phyloP scores from a whole-genome alignment of 192 early-diverging fungal genomes.

The Mortierella alpina region DNA sequence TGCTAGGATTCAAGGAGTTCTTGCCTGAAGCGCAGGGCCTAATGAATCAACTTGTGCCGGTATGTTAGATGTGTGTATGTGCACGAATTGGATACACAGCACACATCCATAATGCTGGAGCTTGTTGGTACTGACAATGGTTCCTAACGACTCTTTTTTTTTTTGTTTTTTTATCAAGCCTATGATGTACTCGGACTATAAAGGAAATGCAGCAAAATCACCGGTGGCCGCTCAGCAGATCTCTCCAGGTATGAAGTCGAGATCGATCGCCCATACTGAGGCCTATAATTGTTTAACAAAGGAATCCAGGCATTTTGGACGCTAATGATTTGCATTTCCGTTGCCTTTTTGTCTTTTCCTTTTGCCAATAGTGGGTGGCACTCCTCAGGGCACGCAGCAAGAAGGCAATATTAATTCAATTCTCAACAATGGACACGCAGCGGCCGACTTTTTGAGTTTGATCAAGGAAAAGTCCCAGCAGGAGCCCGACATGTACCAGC shows the following conservation, averaged over 20 bases:
- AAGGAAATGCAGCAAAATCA: constrained; percentile 8
- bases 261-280: not conserved
- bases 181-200: constrained; percentile 55
- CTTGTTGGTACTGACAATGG: not conserved
- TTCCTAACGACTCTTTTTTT: not conserved
- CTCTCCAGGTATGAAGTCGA: not conserved
- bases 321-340: not conserved
- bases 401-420: constrained; percentile 11
- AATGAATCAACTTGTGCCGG: constrained; percentile 43
- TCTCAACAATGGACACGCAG: constrained; percentile 31
- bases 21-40: constrained; percentile 43
- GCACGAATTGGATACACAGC: not conserved
- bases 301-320: not conserved
- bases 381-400: constrained; percentile 6
- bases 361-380: not conserved
- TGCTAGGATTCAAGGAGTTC: constrained; percentile 52
- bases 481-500: constrained; percentile 52
- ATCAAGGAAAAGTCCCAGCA: constrained; percentile 49
- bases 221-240: not conserved
- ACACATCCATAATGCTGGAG: not conserved
- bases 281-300: not conserved
- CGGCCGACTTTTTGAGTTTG: constrained; percentile 43
- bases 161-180: constrained; percentile 15
- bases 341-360: not conserved
- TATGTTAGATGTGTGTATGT: not conserved